Evolutionary conservation across 805 yeast genomes (phyloP).

Genomic region (Candida adriatica): DNA sequence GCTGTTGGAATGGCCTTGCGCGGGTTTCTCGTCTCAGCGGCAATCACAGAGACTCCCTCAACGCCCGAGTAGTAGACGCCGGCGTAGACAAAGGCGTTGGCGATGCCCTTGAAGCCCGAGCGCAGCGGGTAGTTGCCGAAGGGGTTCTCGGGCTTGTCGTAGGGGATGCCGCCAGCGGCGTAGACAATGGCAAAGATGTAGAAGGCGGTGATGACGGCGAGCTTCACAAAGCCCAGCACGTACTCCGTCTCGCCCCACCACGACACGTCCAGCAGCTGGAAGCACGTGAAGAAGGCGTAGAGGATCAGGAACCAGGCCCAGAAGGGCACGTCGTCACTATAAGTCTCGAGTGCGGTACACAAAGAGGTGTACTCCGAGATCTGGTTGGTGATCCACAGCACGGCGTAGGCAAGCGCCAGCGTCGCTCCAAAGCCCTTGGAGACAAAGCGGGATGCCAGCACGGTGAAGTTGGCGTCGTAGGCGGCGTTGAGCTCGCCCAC

Average conservation of each 20-base stretch:
- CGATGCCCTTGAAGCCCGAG: constrained; percentile 48
- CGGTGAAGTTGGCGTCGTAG: constrained; percentile 48
- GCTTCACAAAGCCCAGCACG: constrained; percentile 42
- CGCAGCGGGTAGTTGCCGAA: constrained; percentile 30
- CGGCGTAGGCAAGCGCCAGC: constrained; percentile 44
- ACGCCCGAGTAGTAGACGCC: constrained; percentile 76
- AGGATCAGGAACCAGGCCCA: constrained; percentile 50
- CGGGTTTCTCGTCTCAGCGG: constrained; percentile 68
- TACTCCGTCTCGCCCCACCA: constrained; percentile 54
- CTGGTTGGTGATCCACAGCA: constrained; percentile 50
- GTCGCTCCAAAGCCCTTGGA: constrained; percentile 54
- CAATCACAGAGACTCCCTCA: constrained; percentile 69
- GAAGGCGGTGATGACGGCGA: constrained; percentile 40
- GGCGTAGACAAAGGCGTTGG: constrained; percentile 57
- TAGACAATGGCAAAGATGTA: constrained; percentile 43
- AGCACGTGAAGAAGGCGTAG: constrained; percentile 43
- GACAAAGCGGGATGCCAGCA: constrained; percentile 42
- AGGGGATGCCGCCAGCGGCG: constrained; percentile 36
- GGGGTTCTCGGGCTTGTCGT: constrained; percentile 28
- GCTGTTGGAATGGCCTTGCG: constrained; percentile 66
- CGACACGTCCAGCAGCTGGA: constrained; percentile 44
- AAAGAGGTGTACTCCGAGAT: constrained; percentile 50
- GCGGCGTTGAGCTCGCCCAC: constrained; percentile 51
- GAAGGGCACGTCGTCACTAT: constrained; percentile 46
- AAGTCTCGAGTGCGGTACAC: constrained; percentile 41